A percentile compares a stretch with the other conserved stretches of the same genome.
Conservation (phyloP, 2,329 filamentous ascomycete genomes). For the Diplodia intermedia region DNA sequence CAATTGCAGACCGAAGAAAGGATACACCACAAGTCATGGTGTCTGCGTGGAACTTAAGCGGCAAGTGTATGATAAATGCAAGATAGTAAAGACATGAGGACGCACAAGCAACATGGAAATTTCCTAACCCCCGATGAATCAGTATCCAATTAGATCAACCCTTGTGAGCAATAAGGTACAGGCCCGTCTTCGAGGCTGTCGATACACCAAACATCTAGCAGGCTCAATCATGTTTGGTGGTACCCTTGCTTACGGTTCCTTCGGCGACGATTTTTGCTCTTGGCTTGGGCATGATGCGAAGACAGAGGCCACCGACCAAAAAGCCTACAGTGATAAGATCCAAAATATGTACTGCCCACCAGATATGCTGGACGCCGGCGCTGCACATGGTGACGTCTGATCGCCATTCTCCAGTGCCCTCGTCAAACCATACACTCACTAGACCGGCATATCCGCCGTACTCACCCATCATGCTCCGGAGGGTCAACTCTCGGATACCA, state of each 20-base stretch:
- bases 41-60: no score
- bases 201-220: background rate
- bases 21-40: no score
- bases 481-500: slow-evolving; percentile 85
- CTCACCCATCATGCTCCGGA: slow-evolving; percentile 98
- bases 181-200: background rate
- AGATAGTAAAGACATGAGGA: background rate
- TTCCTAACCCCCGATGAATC: background rate
- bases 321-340: slow-evolving; percentile 61
- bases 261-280: background rate
- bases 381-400: slow-evolving; percentile 81
- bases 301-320: slow-evolving; percentile 35
- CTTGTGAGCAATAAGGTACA: background rate
- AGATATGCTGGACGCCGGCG: slow-evolving; percentile 85
- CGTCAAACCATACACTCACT: slow-evolving; percentile 88
- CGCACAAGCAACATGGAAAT: background rate
- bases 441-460: slow-evolving; percentile 92
- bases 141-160: background rate
- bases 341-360: slow-evolving; percentile 88
- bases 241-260: background rate
- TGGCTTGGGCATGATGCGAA: slow-evolving; percentile 3
- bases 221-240: slow-evolving; percentile 13
- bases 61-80: background rate
- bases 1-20: background rate
- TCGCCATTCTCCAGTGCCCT: slow-evolving; percentile 71